Evolutionary conservation across 163 green algal genomes (phyloP), one percentile per base, ranked within the genome.

Genomic region (Scenedesmus sp.): DNA sequence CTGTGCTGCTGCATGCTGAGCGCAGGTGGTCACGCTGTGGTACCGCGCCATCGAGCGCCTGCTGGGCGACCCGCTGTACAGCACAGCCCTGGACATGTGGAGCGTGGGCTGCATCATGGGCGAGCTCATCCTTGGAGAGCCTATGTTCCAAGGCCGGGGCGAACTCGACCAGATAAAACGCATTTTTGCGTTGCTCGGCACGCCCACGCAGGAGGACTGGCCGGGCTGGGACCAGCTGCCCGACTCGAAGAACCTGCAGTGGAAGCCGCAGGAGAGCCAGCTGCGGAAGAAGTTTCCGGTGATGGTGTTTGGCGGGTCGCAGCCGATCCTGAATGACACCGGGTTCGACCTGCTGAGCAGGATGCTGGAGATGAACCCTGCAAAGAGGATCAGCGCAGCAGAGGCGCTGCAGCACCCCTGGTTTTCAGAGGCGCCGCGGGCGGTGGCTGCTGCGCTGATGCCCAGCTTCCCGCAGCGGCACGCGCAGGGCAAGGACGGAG

Each of bases 1-100:
- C 56, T 74, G 20, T 52, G 52, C 57, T 74, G 82, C 82, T 74
- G 2, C 26, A 52, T 84, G 79, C 79, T 86, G 46, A 54, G 13
- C 54, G 2, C 83, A 93, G 92, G 98, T 99, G 79, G 98, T 99
- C 84, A 99, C 98, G 4, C 95, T 99, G 86, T 99, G 97, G 97
- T 99, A 99, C 96, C 95, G 98, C 87, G 95, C 97, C 2, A 97
- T 97, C 2, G 98, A 99, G 95, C 95, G 99, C 86, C 96, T 99
- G 93, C 96, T 99, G 85, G 97, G 97, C 79, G 86, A 92, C 73
- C 88, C 94, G 18, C 81, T 87, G 9, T 99, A 99, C 95, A 97
- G 92, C 54, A 98, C 97, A 1, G 95, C 97, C 0, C 96, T 99
- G n/a, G 98, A 99, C 95, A 96, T 99, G 89, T 99, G 98, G 98